Evolutionary conservation across 192 early-diverging fungal species (phyloP).

Genomic region (Backusella tarrabulga): DNA sequence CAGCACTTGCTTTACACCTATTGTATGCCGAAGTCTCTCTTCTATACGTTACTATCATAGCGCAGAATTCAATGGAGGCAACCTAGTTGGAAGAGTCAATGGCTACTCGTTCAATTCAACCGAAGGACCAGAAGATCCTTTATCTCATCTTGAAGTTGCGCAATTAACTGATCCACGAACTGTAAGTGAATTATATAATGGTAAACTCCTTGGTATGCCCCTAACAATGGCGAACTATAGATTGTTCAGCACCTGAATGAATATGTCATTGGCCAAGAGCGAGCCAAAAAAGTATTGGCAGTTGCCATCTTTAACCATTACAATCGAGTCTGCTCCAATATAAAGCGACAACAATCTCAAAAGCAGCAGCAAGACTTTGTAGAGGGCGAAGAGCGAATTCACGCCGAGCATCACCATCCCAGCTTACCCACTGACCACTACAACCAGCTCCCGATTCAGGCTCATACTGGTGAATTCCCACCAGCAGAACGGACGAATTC

Average conservation of each 20-base stretch:
- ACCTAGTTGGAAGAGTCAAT: background rate
- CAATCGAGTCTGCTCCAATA: constrained; percentile 71
- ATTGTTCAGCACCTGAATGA: constrained; percentile 81
- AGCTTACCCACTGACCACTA: constrained; percentile 9
- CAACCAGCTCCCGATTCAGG: constrained; percentile 1
- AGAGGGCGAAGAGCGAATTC: constrained; percentile 16
- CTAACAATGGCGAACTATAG: constrained; percentile 27
- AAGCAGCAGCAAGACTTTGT: constrained; percentile 9
- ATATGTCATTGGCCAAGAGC: constrained; percentile 85
- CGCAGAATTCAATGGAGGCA: constrained; percentile 1
- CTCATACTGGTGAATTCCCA: constrained; percentile 1
- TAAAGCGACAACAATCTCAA: constrained; percentile 47
- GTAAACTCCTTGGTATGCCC: background rate
- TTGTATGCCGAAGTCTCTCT: background rate
- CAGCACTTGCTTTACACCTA: background rate
- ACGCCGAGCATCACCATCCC: constrained; percentile 23
- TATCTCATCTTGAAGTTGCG: constrained; percentile 5
- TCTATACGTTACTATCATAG: background rate
- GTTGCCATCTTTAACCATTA: constrained; percentile 91
- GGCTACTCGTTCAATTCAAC: background rate
- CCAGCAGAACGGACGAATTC: constrained; percentile 1
- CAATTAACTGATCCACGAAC: constrained; percentile 16
- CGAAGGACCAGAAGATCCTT: background rate
- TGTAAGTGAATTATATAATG: background rate
- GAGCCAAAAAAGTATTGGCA: constrained; percentile 77